phyloP scores from a whole-genome alignment of 2,329 filamentous ascomycete species.

The Penicillium olsonii region DNA sequence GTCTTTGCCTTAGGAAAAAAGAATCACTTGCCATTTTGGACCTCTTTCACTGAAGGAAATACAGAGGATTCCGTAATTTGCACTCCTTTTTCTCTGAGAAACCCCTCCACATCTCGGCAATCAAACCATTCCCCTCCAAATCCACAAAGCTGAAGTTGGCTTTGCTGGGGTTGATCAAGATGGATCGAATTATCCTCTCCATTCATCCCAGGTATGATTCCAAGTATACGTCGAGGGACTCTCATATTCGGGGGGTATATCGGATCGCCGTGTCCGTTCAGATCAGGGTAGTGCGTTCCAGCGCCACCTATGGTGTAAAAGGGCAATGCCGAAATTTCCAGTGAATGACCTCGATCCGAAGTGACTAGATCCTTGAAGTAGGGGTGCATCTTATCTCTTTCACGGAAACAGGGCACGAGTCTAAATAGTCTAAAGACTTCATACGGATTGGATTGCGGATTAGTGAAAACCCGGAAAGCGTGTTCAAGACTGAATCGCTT shows the following conservation, averaged over 20 bases:
- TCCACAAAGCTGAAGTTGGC: conserved; percentile 14
- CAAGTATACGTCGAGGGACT: conserved; percentile 19
- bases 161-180: background rate
- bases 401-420: conserved; percentile 64
- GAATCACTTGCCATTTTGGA: background rate
- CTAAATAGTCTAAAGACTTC: conserved; percentile 64
- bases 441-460: conserved; percentile 48
- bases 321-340: conserved; percentile 62
- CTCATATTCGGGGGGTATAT: conserved; percentile 31
- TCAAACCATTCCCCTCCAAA: conserved; percentile 25
- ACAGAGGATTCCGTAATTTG: background rate
- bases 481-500: conserved; percentile 67
- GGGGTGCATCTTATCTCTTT: conserved; percentile 40
- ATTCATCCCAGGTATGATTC: background rate
- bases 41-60: background rate
- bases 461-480: conserved; percentile 59
- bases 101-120: conserved; percentile 23
- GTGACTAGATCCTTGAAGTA: conserved; percentile 43
- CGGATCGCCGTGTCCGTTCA: conserved; percentile 38
- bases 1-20: no score
- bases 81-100: conserved; percentile 11
- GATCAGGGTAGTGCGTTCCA: conserved; percentile 62
- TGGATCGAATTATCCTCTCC: background rate
- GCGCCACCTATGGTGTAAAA: conserved; percentile 68
- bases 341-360: conserved; percentile 45